Evolutionary conservation across 768 basidiomycete species (phyloP), one percentile per base, ranked within the genome.

Genomic region (Podaxis pistillaris): DNA sequence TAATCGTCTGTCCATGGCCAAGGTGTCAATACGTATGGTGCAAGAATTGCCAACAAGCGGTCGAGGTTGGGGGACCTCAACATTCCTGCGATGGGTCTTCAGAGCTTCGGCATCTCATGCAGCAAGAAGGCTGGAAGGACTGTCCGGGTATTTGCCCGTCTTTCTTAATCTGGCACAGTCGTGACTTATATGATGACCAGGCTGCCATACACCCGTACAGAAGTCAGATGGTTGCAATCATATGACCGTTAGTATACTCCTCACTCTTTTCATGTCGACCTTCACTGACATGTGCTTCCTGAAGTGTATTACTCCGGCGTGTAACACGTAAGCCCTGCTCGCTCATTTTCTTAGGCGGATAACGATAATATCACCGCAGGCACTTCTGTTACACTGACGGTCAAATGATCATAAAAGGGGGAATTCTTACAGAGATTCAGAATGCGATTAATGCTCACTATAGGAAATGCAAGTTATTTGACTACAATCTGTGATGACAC

Each of bases 341-440:
- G 19, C n/a, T 19, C 19, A 19, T 24, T 41, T 33, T 33, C 28
- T n/a, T 30, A 3, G 17, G 49, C 52, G 26, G 55, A 38, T 24
- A 33, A 52, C 59, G 19, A 59, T 15, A 4, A 40, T 37, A 24
- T 46, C 8, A 19, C 33, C 58, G 8, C 33, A 75, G 74, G n/a
- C 84, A 86, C 64, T 86, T 85, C 66, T 86, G 84, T 65, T 85
- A 86, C 60, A 26, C 70, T 13, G 86, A 84, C 60, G 84, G 83
- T 12, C 69, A 70, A 12, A 67, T 75, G 51, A 86, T 86, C 59
- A 76, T 82, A 26, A 62, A 62, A 17, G 61, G 61, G 7, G 61
- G 61, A 2, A 62, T 37, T 30, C 61, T 54, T 4, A 26, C 15
- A 13, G 61, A 62, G 30, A 56, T 62, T 37, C 13, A 38, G 19